Base-by-base conservation (phyloP, 192 early-diverging fungal species). In the Backusella tuberculispora region DNA sequence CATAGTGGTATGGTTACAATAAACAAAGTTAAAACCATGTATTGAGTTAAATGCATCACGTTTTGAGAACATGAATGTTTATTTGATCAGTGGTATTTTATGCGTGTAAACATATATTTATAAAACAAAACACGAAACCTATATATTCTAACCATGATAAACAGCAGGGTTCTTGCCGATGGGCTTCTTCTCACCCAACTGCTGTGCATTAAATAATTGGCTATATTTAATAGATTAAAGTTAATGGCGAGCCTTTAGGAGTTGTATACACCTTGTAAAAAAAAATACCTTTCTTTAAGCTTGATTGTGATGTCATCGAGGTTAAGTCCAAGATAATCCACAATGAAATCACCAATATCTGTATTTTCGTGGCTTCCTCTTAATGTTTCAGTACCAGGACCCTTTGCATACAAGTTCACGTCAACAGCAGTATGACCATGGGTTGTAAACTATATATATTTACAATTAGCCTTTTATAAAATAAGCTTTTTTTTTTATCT, bases 361-460 rank as follows among this genome's bases (percentile, higher is more conserved):
- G 88, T 91, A 72, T 93, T 93, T 41, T 93, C 92, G 76, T 89
- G 83, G 76, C 80, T 88, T 24, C 91, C 91, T 12, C 78, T 77
- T 50, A 93, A 66, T n/a, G 38, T 13, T 45, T 76, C 74, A 17
- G 78, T 83, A 5, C 74, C 75, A 10, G 66, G 47, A 4, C 90
- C 89, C 44, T 84, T 81, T 0, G 92, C 91, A 76, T 90, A 93
- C 12, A 93, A 74, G 26, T 89, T 98, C 14, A 99, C 97, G 80
- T 99, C 97, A 17, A 97, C 95, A 5, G 89, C 96, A 37, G 94
- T 93, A 79, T 99, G 97, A 14, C 96, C 96, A 77, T 93, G 93
- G 0, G 97, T 97, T 9, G 95, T 85, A 92, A 90, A 94, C 56
- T 83, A 75, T 42, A 50, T 74, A 64, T 41, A 76, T 63, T 29